Conservation (phyloP, 192 early-diverging fungal genomes). For the Dissophora ornata region DNA sequence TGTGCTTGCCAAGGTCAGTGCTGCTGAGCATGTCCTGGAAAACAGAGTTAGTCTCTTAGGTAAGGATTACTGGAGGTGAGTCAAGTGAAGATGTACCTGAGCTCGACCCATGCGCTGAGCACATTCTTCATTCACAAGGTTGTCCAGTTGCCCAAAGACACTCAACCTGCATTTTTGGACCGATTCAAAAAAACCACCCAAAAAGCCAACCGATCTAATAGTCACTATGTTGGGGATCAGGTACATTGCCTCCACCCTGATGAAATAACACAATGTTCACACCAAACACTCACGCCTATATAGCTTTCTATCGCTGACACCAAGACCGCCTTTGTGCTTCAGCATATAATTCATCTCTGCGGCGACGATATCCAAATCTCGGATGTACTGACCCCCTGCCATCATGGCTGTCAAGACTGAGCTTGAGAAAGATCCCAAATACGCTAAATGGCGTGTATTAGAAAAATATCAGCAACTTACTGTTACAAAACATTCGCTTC, state of each 20-base stretch:
- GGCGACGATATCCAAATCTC: conserved; percentile 21
- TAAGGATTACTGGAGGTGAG: conserved; percentile 27
- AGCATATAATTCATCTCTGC: conserved; percentile 26
- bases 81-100: conserved; percentile 31
- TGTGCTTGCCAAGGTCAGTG: conserved; percentile 32
- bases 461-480: conserved; percentile 35
- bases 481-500: conserved; percentile 17
- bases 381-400: conserved; percentile 30
- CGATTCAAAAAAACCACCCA: conserved; percentile 23
- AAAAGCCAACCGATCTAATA: conserved; percentile 43
- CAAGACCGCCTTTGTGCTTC: conserved; percentile 37
- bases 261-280: not conserved
- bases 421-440: conserved; percentile 35
- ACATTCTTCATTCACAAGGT: conserved; percentile 22
- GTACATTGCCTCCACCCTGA: not conserved
- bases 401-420: conserved; percentile 45
- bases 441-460: conserved; percentile 22
- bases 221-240: conserved; percentile 38
- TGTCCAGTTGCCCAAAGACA: conserved; percentile 22
- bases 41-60: conserved; percentile 12
- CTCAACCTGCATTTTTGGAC: conserved; percentile 13
- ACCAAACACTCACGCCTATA: too few species aligned
- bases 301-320: conserved; percentile 39
- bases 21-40: conserved; percentile 20
- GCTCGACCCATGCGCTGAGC: conserved; percentile 28